Conservation (phyloP, 768 basidiomycete genomes). For the Cystofilobasidium bisporidii region DNA sequence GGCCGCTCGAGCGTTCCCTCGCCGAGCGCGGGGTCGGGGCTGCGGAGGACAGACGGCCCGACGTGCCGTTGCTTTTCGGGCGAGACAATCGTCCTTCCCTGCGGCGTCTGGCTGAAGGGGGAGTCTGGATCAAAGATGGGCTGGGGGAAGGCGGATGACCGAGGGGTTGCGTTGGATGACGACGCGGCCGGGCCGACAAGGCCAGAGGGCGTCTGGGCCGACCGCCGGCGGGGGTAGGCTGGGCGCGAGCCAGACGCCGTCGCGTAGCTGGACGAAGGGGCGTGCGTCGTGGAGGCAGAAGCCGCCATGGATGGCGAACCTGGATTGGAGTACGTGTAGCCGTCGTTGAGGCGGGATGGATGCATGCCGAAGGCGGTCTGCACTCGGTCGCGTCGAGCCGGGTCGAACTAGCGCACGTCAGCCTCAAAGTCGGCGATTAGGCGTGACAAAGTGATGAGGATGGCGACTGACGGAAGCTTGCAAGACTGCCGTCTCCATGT, state of each 20-base stretch:
- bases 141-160: background rate
- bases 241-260: constrained; percentile 6
- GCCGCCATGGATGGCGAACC: background rate
- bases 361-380: constrained; percentile 8
- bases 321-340: background rate
- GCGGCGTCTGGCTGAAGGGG: constrained; percentile 16
- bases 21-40: background rate
- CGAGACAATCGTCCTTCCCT: background rate
- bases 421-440: too few species aligned
- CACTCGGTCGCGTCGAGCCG: too few species aligned
- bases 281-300: background rate
- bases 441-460: too few species aligned
- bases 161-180: background rate
- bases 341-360: background rate
- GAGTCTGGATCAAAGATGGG: constrained; percentile 20
- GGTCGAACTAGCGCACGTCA: too few species aligned
- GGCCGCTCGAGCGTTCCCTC: background rate
- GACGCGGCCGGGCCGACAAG: background rate
- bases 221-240: background rate
- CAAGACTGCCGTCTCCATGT: constrained; percentile 2
- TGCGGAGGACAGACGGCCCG: background rate
- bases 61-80: background rate
- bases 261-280: constrained; percentile 3
- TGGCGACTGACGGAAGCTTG: constrained; percentile 1
- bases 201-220: background rate